phyloP scores from a whole-genome alignment of 495 filamentous ascomycete genomes.

The Usnea hakonensis region DNA sequence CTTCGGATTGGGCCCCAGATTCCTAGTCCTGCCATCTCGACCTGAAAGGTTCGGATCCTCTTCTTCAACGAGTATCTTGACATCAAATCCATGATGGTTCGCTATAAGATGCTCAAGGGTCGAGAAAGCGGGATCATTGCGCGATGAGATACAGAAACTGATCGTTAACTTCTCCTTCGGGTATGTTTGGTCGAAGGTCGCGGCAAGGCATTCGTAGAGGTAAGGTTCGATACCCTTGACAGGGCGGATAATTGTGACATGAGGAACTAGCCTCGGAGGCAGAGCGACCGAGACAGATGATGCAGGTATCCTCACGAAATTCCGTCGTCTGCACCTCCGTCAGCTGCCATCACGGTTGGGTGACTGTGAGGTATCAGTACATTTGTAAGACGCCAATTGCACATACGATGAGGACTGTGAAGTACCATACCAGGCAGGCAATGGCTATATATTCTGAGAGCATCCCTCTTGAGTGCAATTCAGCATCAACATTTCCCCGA shows the following conservation, averaged over 20 bases:
- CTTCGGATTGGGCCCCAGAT: conserved; percentile 92
- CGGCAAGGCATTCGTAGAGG: conserved; percentile 88
- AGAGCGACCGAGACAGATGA: conserved; percentile 28
- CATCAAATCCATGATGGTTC: conserved; percentile 68
- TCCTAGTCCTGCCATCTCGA: conserved; percentile 40
- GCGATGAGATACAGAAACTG: conserved; percentile 71
- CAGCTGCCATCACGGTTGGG: conserved; percentile 21
- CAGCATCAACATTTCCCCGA: background rate
- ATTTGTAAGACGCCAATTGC: conserved; percentile 52
- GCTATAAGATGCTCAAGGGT: conserved; percentile 59
- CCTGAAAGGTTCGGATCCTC: conserved; percentile 70
- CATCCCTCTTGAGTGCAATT: background rate
- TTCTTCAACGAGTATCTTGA: conserved; percentile 70
- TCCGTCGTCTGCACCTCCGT: conserved; percentile 34
- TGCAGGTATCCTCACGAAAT: conserved; percentile 37
- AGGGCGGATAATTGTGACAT: conserved; percentile 86
- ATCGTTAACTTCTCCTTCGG: conserved; percentile 70
- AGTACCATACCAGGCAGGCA: conserved; percentile 53
- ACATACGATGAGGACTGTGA: conserved; percentile 47
- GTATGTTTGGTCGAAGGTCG: conserved; percentile 79
- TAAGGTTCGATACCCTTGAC: conserved; percentile 86
- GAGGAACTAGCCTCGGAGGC: conserved; percentile 45
- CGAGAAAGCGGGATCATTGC: conserved; percentile 71
- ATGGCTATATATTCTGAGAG: conserved; percentile 31
- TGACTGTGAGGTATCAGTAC: conserved; percentile 35